Evolutionary conservation across 2,329 filamentous ascomycete species (phyloP).

Genomic region (Diaporthe sp.): DNA sequence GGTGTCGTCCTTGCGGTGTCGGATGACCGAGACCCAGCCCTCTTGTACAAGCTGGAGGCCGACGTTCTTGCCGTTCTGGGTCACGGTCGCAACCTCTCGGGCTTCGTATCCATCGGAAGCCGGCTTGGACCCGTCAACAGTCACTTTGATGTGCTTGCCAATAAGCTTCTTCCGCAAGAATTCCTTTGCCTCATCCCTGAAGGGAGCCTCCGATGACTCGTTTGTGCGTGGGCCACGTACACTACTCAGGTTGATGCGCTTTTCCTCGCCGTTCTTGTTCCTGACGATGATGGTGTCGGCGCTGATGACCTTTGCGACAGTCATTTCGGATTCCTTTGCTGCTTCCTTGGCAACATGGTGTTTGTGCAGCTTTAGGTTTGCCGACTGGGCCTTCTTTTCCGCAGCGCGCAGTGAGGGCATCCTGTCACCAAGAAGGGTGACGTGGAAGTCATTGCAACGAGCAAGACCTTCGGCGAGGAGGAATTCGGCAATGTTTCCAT

Average conservation of each 20-base stretch:
- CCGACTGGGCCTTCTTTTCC: constrained; percentile 86
- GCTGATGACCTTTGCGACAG: constrained; percentile 86
- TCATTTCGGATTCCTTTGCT: constrained; percentile 80
- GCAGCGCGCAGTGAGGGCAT: constrained; percentile 90
- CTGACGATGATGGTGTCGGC: constrained; percentile 91
- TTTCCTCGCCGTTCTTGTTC: constrained; percentile 87
- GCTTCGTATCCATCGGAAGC: constrained; percentile 93
- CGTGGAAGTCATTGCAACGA: constrained; percentile 95
- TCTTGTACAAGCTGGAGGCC: constrained; percentile 89
- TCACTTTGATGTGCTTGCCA: constrained; percentile 93
- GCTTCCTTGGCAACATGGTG: constrained; percentile 80
- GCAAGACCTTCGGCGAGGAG: constrained; percentile 91
- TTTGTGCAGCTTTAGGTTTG: constrained; percentile 84
- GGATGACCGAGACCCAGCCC: constrained; percentile 93
- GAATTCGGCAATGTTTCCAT: constrained; percentile 93
- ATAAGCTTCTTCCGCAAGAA: constrained; percentile 94
- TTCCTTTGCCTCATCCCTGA: constrained; percentile 94
- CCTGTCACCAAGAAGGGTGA: constrained; percentile 87
- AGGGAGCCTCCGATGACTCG: constrained; percentile 89
- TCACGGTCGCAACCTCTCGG: constrained; percentile 92
- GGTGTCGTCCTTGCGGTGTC: constrained; percentile 94
- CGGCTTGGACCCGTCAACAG: constrained; percentile 90
- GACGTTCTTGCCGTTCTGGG: constrained; percentile 87
- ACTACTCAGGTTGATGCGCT: constrained; percentile 92
- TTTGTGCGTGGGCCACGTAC: constrained; percentile 91